phyloP scores from a whole-genome alignment of 2,329 filamentous ascomycete genomes.

The Neofusicoccum ribis region DNA sequence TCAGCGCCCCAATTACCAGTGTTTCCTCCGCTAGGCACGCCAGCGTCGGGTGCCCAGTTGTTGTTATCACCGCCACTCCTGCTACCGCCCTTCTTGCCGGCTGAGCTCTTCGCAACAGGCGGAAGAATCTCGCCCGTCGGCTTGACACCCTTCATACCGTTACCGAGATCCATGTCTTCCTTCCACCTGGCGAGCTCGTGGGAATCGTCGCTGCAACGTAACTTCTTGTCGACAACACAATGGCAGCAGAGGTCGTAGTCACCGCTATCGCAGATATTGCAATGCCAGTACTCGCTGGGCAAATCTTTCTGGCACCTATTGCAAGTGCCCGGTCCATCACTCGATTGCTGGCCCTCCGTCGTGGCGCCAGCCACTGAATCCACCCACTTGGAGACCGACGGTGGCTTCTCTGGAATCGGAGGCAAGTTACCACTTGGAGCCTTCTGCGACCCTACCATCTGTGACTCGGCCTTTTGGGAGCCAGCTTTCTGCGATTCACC shows the following conservation, averaged over 20 bases:
- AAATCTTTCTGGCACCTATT: neutral
- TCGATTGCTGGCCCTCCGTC: neutral
- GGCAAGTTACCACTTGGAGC: too few relatives aligned
- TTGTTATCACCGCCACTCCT: neutral
- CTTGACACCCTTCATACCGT: neutral
- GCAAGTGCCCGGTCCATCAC: neutral
- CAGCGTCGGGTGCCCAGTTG: neutral
- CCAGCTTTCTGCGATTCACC: too few relatives aligned
- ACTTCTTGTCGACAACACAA: neutral
- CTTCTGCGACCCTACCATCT: too few relatives aligned
- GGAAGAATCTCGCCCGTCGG: neutral
- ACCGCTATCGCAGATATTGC: neutral
- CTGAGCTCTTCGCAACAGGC: neutral
- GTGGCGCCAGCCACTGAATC: neutral
- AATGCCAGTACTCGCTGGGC: neutral
- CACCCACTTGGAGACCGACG: neutral
- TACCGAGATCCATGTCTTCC: neutral
- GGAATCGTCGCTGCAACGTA: neutral
- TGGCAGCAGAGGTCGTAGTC: conserved; percentile 4
- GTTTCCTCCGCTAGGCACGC: neutral
- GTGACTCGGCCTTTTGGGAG: too few relatives aligned
- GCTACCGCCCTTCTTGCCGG: neutral
- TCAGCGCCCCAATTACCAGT: neutral
- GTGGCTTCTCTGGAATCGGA: neutral
- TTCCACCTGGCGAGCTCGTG: conserved; percentile 1